phyloP scores from a whole-genome alignment of 2,329 filamentous ascomycete genomes.

The Ceratocystis huliohia region DNA sequence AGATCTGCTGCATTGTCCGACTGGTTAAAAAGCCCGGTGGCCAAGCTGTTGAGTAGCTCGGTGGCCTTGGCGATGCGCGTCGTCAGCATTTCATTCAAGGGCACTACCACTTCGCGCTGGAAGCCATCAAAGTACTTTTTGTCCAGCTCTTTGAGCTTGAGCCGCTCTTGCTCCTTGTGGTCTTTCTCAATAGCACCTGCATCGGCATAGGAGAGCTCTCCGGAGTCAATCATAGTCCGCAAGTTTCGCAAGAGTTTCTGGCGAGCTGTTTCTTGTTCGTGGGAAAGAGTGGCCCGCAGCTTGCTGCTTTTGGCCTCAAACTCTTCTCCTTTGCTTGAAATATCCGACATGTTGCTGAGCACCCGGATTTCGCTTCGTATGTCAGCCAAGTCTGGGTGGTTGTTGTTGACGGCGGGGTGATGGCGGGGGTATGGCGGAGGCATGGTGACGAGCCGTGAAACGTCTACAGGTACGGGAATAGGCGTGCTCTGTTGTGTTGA shows the following conservation, averaged over 20 bases:
- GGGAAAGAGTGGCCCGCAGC: slow-evolving; percentile 42
- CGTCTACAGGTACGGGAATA: slow-evolving; percentile 53
- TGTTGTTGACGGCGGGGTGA: slow-evolving; percentile 91
- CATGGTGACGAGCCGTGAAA: slow-evolving; percentile 82
- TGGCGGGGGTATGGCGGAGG: slow-evolving; percentile 90
- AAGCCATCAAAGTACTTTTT: slow-evolving; percentile 76
- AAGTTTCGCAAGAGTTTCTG: slow-evolving; percentile 60
- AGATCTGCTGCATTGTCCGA: slow-evolving; percentile 60
- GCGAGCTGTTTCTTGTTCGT: slow-evolving; percentile 40
- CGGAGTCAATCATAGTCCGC: slow-evolving; percentile 63
- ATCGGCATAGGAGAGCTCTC: slow-evolving; percentile 69
- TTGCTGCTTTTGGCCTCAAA: slow-evolving; percentile 46
- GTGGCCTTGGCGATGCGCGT: slow-evolving; percentile 62
- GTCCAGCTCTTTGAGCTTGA: slow-evolving; percentile 56
- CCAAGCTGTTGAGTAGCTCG: slow-evolving; percentile 39
- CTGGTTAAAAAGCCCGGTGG: slow-evolving; percentile 16
- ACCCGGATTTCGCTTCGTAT: slow-evolving; percentile 63
- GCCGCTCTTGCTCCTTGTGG: slow-evolving; percentile 54
- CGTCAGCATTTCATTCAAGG: slow-evolving; percentile 67
- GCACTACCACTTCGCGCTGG: slow-evolving; percentile 69
- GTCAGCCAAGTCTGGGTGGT: slow-evolving; percentile 72
- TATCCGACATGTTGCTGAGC: slow-evolving; percentile 60
- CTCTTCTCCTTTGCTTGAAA: slow-evolving; percentile 54
- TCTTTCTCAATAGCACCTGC: slow-evolving; percentile 71
- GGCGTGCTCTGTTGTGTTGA: slow-evolving; percentile 36